A percentile compares a stretch with the other conserved stretches of the same genome.
Conservation (phyloP, 495 filamentous ascomycete genomes). For the Xylaria curta region DNA sequence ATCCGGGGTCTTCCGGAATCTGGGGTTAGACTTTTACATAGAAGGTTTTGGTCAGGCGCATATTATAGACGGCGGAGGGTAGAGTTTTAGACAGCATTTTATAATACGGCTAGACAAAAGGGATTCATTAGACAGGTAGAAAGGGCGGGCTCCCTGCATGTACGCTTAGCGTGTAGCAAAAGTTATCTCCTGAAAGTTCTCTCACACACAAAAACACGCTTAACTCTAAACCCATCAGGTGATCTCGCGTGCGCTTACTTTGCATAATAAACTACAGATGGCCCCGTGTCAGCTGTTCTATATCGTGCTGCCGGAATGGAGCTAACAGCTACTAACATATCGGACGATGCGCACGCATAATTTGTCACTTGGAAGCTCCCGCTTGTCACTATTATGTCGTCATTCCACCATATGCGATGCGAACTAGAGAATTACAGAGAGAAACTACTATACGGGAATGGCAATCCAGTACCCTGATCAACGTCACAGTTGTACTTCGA, state of each 20-base stretch:
- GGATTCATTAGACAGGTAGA: not conserved
- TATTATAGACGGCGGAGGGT: not conserved
- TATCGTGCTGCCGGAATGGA: not conserved
- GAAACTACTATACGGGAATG: not conserved
- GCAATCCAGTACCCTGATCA: no score
- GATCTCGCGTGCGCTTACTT: not conserved
- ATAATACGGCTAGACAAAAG: not conserved
- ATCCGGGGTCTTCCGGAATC: not conserved
- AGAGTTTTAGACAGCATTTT: not conserved
- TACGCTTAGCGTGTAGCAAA: not conserved
- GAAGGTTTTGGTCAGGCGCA: not conserved
- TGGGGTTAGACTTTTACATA: constrained; percentile 2
- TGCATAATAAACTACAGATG: not conserved
- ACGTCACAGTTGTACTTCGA: no score
- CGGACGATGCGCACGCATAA: not conserved
- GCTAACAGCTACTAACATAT: not conserved
- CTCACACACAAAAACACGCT: not conserved
- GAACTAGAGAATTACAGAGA: not conserved
- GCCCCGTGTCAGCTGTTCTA: not conserved
- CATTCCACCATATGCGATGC: not conserved
- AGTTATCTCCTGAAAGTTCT: not conserved
- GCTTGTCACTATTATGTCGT: not conserved
- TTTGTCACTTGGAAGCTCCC: not conserved
- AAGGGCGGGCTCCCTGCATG: constrained; percentile 14
- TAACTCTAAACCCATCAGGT: not conserved